Base-by-base conservation (phyloP, 2,329 filamentous ascomycete species). In the Neophaeococcomyces mojaviensis region DNA sequence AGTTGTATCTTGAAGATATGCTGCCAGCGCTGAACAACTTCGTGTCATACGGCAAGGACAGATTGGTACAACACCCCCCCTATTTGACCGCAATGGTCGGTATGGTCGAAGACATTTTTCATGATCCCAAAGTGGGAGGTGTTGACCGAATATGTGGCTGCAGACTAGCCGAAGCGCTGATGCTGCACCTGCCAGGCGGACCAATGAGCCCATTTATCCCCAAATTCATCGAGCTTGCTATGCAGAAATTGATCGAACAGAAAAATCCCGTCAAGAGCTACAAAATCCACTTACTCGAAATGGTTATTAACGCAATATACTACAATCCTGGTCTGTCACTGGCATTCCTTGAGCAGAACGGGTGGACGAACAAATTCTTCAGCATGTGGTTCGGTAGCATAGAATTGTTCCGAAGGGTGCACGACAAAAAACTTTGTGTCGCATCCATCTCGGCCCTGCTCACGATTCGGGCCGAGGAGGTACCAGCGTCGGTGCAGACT, bases 341-440 rank as follows among this genome's bases (percentile, higher is more conserved):
- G 18, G 83, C 88, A 51, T 81, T 95, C 31, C 77, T 98, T n/a
- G 92, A 98, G 69, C 70, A 76, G 44, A 90, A 94, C 60, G 84
- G 81, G 50, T 96, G 89, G 90, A 97, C 92, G 5, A 97, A 97
- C 69, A 94, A 94, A 63, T 98, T 98, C 71, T 98, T 98, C 73
- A 95, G 87, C 67, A 72, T 94, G 49, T 98, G 92, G 92, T 98
- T 98, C 66, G 87, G 87, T 34, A 94, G 83, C 69, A 98, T 98
- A 70, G 85, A 94, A 52, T 83, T 80, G 59, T 97, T 98, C 70
- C 86, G 81, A 43, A 79, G 92, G 34, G 92, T 98, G 2, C 92
- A 98, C 64, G 92, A 98, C 72, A 98, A 98, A 78, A 98, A 96
- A 74, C 75, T 98, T 20, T 96, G 88, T 52, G 96, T 98, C 58